phyloP scores from a whole-genome alignment of 495 filamentous ascomycete genomes.

The Pyronema domesticum region DNA sequence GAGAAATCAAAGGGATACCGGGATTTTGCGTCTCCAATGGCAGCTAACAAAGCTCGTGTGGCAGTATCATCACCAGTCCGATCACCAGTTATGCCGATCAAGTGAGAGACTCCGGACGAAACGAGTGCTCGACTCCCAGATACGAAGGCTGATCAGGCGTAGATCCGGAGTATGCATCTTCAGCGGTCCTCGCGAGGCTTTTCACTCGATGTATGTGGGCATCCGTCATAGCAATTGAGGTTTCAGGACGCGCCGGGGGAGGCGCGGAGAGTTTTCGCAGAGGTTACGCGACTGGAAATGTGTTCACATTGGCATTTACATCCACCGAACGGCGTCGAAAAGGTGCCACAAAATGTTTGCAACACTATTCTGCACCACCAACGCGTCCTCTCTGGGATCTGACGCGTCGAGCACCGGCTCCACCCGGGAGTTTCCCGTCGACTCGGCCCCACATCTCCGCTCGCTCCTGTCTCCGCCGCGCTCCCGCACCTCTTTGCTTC shows the following conservation, averaged over 20 bases:
- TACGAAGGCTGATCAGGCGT: constrained; percentile 1
- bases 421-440: too few relatives aligned
- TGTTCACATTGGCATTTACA: too few relatives aligned
- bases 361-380: too few relatives aligned
- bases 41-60: background rate
- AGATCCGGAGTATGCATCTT: constrained; percentile 76
- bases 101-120: constrained; percentile 1
- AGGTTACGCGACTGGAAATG: too few relatives aligned
- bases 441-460: background rate
- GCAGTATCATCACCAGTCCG: constrained; percentile 22
- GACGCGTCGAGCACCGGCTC: too few relatives aligned
- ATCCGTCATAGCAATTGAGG: background rate
- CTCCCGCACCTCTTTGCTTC: background rate
- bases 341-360: too few relatives aligned
- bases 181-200: constrained; percentile 73
- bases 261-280: too few relatives aligned
- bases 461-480: background rate
- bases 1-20: background rate
- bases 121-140: background rate
- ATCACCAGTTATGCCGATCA: constrained; percentile 25
- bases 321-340: too few relatives aligned
- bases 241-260: too few relatives aligned
- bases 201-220: constrained; percentile 32
- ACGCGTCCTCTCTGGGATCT: too few relatives aligned
- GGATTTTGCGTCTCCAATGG: background rate